Conservation (phyloP, 1,284 basidiomycete genomes). For the Apiotrichum veenhuisii region DNA sequence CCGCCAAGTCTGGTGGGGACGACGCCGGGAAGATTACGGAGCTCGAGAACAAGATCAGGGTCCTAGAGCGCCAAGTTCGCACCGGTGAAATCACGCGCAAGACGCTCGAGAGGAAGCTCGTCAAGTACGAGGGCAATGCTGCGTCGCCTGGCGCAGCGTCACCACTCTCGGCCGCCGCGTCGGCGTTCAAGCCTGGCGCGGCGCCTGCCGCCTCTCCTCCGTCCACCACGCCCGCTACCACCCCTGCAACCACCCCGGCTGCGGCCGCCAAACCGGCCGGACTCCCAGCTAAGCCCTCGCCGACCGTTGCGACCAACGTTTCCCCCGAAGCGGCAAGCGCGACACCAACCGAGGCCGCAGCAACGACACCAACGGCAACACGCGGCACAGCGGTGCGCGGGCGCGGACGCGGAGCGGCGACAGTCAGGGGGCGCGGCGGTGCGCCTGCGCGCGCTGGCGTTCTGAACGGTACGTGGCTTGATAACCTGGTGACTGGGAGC, state of each 20-base stretch:
- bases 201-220: not conserved
- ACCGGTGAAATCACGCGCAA: conserved; percentile 43
- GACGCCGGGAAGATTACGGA: conserved; percentile 34
- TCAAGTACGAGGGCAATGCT: conserved; percentile 22
- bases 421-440: conserved; percentile 9
- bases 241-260: conserved; percentile 8
- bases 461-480: conserved; percentile 16
- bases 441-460: conserved; percentile 9
- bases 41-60: conserved; percentile 36
- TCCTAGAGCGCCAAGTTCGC: conserved; percentile 33
- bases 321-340: not conserved
- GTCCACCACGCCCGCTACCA: conserved; percentile 5
- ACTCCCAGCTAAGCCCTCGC: not conserved
- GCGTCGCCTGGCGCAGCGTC: conserved; percentile 5
- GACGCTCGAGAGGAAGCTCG: conserved; percentile 31
- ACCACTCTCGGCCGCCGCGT: conserved; percentile 14
- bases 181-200: conserved; percentile 23
- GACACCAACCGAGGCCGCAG: not conserved
- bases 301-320: not conserved
- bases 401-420: conserved; percentile 6
- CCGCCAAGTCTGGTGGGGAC: conserved; percentile 9
- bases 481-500: conserved; percentile 18
- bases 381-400: conserved; percentile 2
- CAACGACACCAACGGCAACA: not conserved
- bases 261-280: conserved; percentile 5